Percentiles rank a stretch among this genome's conserved stretches.
These are phyloP conservation scores for Trichoderma lentiforme DNA, from an alignment of 2,329 filamentous ascomycete genomes.

Conservation along the genomic window DNA sequence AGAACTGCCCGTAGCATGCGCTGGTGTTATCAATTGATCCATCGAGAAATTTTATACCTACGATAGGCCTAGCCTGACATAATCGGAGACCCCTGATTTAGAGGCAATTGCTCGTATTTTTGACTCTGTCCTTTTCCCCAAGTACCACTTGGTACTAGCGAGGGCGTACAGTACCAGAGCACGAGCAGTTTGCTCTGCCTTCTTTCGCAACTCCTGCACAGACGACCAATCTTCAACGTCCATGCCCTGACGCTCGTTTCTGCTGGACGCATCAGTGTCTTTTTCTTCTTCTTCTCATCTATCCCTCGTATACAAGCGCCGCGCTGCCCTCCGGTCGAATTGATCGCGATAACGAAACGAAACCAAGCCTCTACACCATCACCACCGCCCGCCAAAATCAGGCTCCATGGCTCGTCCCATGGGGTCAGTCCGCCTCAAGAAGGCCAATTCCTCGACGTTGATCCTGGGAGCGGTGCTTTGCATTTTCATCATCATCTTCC, in stretches of 20 bases:
- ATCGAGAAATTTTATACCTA: not conserved
- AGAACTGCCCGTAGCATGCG: not conserved
- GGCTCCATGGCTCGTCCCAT: constrained; percentile 53
- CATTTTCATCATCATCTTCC: constrained; percentile 67
- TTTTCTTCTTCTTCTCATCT: not conserved
- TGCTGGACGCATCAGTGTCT: constrained; percentile 11
- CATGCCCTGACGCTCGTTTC: constrained; percentile 16
- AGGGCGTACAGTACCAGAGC: constrained; percentile 1
- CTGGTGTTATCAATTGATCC: not conserved
- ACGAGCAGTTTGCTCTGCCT: not conserved
- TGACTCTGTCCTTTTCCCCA: not conserved
- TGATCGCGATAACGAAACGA: constrained; percentile 11
- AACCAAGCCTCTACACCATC: not conserved
- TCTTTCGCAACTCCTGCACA: not conserved
- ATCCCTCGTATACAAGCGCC: not conserved
- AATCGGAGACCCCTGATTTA: constrained; percentile 17
- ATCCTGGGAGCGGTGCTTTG: constrained; percentile 68
- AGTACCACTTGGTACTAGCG: not conserved
- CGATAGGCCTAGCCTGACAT: constrained; percentile 1
- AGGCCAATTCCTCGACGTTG: constrained; percentile 73
- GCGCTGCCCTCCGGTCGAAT: constrained; percentile 9
- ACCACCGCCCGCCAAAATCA: not conserved
- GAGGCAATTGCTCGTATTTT: constrained; percentile 10
- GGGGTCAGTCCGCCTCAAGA: constrained; percentile 69
- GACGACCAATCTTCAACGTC: constrained; percentile 1